A percentile compares a stretch with the other conserved stretches of the same genome.
Conservation (phyloP, 306 rosid genomes). For the Hippophae gyantsensis region DNA sequence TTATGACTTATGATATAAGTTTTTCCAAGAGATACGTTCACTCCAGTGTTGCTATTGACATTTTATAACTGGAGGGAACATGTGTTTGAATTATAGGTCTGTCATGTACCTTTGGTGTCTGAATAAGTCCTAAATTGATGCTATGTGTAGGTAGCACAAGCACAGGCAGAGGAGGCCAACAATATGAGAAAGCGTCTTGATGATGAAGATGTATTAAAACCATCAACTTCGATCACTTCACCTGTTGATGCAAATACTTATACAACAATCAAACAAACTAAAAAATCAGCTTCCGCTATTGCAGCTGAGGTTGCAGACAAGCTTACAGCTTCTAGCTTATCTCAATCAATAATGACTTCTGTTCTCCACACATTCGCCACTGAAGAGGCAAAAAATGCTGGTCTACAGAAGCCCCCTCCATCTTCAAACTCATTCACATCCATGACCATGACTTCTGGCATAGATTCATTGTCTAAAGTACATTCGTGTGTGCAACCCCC, state of each 20-base stretch:
- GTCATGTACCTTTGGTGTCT: neutral
- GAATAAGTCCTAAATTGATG: neutral
- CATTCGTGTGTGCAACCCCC: constrained; percentile 41
- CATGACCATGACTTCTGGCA: constrained; percentile 12
- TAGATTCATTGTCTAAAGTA: constrained; percentile 35
- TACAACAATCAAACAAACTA: constrained; percentile 27
- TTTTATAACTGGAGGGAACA: neutral
- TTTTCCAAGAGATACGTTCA: too few species aligned
- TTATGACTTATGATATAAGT: too few species aligned
- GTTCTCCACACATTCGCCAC: constrained; percentile 88
- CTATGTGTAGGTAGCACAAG: constrained; percentile 64
- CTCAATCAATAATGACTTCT: constrained; percentile 81
- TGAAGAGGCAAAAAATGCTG: constrained; percentile 77
- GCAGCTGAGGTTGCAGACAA: constrained; percentile 93
- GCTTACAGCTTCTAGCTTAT: constrained; percentile 88
- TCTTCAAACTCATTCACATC: constrained; percentile 22
- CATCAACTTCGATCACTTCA: constrained; percentile 28
- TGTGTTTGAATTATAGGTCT: neutral
- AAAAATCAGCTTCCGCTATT: constrained; percentile 76
- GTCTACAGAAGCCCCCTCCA: constrained; percentile 27
- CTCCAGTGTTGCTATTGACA: neutral
- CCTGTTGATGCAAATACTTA: constrained; percentile 32
- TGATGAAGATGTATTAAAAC: constrained; percentile 46
- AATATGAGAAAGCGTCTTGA: constrained; percentile 58
- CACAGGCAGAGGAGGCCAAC: constrained; percentile 75